Base-by-base conservation (phyloP, 2,329 filamentous ascomycete genomes). In the Colletotrichum melonis region DNA sequence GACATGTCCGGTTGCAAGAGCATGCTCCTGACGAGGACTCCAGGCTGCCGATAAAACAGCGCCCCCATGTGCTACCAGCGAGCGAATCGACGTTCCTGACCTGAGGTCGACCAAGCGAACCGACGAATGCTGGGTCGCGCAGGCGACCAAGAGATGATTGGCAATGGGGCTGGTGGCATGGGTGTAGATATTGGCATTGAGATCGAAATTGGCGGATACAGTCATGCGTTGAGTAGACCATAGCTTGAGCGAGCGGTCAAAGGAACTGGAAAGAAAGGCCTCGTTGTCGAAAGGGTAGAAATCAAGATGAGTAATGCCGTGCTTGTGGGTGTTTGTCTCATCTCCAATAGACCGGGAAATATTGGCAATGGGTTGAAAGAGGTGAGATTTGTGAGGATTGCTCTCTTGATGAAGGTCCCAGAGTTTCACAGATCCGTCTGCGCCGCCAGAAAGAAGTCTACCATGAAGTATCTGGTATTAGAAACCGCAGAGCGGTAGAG, bases 81-180 rank as follows among this genome's bases (percentile, higher is more conserved):
- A 90, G 79, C 95, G 93, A 1, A 93, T 92, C 60, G 89, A 91
- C 19, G 95, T 89, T 2, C 95, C 95, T 1, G 95, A 95, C 65
- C 94, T 93, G 42, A 98, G 87, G 80, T 98, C 96, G 6, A 98
- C 91, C 7, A 98, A 89, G 19, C 95, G 92, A 16, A 98, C 93
- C 30, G 93, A 89, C 7, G 94, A 94, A 79, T 97, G 92, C 75
- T 97, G 95, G 0, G 95, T 97, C 0, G 94, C 95, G 78, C 95
- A 97, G 11, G 96, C 95, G 11, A 98, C 93, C 4, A 98, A 88
- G 0, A 97, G 87, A 78, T 95, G 88, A 65, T 90, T 85, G 69
- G 94, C 89, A 71, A 95, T 85, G 55, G 92, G 89, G 1, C 95
- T 97, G 30, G 94, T 88, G 0, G 93, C 91, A 81, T 98, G 95